Base-by-base conservation (phyloP, 23 red algal genomes). In the Cyanidium caldarium region DNA sequence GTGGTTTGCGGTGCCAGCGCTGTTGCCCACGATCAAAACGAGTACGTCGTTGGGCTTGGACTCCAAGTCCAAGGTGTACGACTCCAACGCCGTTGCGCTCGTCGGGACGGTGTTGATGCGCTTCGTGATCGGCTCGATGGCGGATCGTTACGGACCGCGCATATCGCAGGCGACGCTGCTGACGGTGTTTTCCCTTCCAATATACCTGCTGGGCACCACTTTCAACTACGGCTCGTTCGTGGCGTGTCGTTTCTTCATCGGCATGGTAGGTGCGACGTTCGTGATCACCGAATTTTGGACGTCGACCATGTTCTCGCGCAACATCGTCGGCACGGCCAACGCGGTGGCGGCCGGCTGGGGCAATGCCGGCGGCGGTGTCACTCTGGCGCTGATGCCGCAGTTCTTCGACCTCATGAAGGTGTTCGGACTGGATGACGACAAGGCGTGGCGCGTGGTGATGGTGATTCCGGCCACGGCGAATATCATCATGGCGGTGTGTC, bases 281-380 rank as follows among this genome's bases (percentile, higher is more conserved):
- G 89, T 94, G 3, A 81, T 94, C 34, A 94, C 89, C 25, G 80
- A 94, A 58, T 87, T 79, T 39, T 94, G 89, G 85, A 86, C 82
- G 15, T 72, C 78, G 0, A 65, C 86, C 38, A 86, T 87, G 83
- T 94, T 87, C 69, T 72, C 89, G 34, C 42, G 58, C 17, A 83
- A 79, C 33, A 82, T 94, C 40, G 77, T 94, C 19, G 88, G 82
- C 45, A 82, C 83, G 1, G 88, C 88, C 38, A 86, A 86, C 40
- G 81, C 88, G 37, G 84, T 80, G 39, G 81, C 88, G 39, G 88
- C 69, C 0, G 88, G 88, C 39, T 94, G 88, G 88, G 88, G 88
- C 40, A 94, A 94, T 77, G 72, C 82, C 38, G 88, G 88, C 66
- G 89, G 83, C 26, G 89, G 89, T 34, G 89, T 86, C 38, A 87